A percentile compares a stretch with the other conserved stretches of the same genome.
These are phyloP conservation scores for Nothophoma quercina DNA, from an alignment of 2,329 filamentous ascomycete genomes.

Conservation along the genomic window DNA sequence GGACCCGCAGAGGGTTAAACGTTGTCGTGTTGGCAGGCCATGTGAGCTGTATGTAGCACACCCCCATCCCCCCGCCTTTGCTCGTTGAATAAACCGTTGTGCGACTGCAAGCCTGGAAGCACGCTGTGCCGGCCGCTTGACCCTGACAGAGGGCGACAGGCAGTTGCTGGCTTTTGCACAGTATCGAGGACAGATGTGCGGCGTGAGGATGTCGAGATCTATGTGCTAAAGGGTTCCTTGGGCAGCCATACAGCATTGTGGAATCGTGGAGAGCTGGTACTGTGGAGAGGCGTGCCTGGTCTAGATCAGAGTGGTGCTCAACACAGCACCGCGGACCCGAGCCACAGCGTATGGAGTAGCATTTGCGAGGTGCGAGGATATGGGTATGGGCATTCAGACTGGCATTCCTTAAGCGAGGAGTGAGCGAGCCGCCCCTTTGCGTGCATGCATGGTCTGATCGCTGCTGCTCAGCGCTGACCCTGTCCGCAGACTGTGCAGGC, in stretches of 20 bases:
- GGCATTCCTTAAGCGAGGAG: constrained; percentile 3
- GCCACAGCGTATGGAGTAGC: constrained; percentile 5
- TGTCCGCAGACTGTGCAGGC: constrained; percentile 1
- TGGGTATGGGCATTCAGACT: not conserved
- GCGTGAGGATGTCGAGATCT: constrained; percentile 17
- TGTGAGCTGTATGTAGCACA: constrained; percentile 23
- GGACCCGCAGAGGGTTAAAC: constrained; percentile 13
- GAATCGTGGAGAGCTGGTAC: constrained; percentile 10
- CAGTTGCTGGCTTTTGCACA: constrained; percentile 20
- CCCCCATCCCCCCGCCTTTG: constrained; percentile 23
- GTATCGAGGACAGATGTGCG: constrained; percentile 24
- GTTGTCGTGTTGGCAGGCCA: constrained; percentile 39
- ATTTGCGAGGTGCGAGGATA: too few relatives aligned
- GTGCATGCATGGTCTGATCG: constrained; percentile 12
- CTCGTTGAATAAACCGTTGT: constrained; percentile 22
- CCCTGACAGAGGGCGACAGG: constrained; percentile 16
- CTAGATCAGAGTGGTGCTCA: not conserved
- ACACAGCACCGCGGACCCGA: not conserved
- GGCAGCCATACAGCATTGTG: constrained; percentile 13
- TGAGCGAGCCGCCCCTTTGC: constrained; percentile 5
- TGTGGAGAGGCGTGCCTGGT: constrained; percentile 1
- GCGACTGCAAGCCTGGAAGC: constrained; percentile 23
- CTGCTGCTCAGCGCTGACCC: not conserved
- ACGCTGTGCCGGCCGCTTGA: constrained; percentile 25
- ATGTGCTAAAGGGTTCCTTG: constrained; percentile 12